Evolutionary conservation across 208 protist species (phyloP).

Genomic region (Crithidia thermophila): DNA sequence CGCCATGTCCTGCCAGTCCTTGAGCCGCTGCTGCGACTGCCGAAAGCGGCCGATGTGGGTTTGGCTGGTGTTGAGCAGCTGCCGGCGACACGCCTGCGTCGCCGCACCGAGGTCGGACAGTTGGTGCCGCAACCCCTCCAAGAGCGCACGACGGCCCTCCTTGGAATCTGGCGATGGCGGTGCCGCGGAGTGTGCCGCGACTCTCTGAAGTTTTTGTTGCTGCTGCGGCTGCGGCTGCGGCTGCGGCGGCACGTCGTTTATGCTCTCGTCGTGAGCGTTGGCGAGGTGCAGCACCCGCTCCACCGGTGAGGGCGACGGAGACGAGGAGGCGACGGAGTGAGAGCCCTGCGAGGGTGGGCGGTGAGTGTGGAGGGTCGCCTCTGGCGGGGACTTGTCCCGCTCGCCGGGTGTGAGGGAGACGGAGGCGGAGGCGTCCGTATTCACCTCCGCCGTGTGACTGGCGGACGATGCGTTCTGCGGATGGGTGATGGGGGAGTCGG

Average conservation of each 20-base stretch:
- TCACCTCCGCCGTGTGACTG: neutral
- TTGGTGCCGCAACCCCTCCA: slow-evolving; percentile 29
- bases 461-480: no score
- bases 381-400: slow-evolving; percentile 9
- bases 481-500: neutral
- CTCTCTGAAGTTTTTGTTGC: neutral
- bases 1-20: slow-evolving; percentile 64
- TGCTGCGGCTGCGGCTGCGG: neutral
- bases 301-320: neutral
- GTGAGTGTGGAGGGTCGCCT: slow-evolving; percentile 1
- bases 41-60: slow-evolving; percentile 41
- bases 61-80: slow-evolving; percentile 32
- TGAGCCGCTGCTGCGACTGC: slow-evolving; percentile 50
- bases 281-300: slow-evolving; percentile 1
- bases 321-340: slow-evolving; percentile 7
- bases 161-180: neutral
- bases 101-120: slow-evolving; percentile 29
- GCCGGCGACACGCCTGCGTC: slow-evolving; percentile 9
- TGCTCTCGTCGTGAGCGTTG: neutral
- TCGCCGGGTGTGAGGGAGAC: slow-evolving; percentile 5
- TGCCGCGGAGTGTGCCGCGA: neutral
- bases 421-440: neutral
- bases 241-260: neutral
- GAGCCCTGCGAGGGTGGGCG: slow-evolving; percentile 12
- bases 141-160: neutral